Evolutionary conservation across 2,329 filamentous ascomycete species (phyloP).

Genomic region (Cladosporium velox): DNA sequence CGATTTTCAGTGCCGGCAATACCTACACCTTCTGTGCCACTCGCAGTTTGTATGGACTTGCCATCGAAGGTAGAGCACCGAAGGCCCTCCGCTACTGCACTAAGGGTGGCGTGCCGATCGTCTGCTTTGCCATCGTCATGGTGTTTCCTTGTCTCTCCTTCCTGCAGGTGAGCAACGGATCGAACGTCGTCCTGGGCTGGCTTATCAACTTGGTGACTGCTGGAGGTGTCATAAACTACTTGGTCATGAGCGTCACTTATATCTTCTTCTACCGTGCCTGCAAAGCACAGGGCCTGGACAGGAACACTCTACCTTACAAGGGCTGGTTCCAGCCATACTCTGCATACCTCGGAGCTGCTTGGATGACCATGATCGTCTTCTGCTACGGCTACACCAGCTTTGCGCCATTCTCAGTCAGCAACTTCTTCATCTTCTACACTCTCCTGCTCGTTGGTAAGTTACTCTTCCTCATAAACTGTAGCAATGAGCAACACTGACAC

Average conservation of each 20-base stretch:
- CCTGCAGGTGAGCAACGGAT: conserved; percentile 35
- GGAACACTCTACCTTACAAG: conserved; percentile 57
- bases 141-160: conserved; percentile 41
- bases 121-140: conserved; percentile 49
- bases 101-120: conserved; percentile 62
- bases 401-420: conserved; percentile 48
- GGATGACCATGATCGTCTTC: conserved; percentile 41
- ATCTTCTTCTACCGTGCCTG: conserved; percentile 59
- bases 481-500: background rate
- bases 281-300: conserved; percentile 54
- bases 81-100: conserved; percentile 60
- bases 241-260: conserved; percentile 61
- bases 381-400: conserved; percentile 60
- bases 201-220: conserved; percentile 59
- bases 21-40: conserved; percentile 58
- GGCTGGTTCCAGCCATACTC: conserved; percentile 60
- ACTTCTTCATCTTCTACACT: conserved; percentile 54
- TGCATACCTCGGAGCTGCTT: conserved; percentile 34
- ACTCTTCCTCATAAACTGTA: background rate
- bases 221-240: conserved; percentile 63
- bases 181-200: conserved; percentile 38
- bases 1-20: conserved; percentile 59
- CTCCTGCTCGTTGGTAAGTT: conserved; percentile 29
- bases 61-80: conserved; percentile 56
- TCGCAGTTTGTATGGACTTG: conserved; percentile 55